Base-by-base conservation (phyloP, 2,329 filamentous ascomycete species). In the Trichoderma arundinaceum region DNA sequence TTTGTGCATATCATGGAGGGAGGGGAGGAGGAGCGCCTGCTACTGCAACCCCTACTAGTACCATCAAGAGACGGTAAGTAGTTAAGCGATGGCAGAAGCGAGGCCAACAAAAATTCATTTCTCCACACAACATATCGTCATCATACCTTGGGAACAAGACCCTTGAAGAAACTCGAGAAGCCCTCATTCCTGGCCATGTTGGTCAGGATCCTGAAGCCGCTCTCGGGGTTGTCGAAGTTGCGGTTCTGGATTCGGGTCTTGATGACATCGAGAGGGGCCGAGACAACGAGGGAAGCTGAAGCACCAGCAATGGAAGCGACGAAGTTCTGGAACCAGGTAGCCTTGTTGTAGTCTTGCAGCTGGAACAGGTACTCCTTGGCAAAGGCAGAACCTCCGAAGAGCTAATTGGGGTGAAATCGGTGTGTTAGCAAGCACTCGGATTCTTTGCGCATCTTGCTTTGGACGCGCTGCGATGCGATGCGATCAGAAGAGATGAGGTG, bases 201-300 rank as follows among this genome's bases (percentile, higher is more conserved):
- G 69, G 88, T 86, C 68, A 99, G 82, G 73, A 99, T 98, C 74
- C 88, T 88, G 86, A 97, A 92, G 49, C 95, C 95, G 72, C 91
- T 91, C 83, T 98, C 93, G 67, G 94, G 94, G 84, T 97, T 95
- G 70, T 99, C 95, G 74, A 99, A 99, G 84, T 99, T 98, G 76
- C 91, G 88, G 86, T 98, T 98, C 82, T 98, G 94, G 74, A 98
- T 97, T 75, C 94, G 89, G 67, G 94, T 97, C 87, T 98, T 98
- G 86, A 98, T 95, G 72, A 98, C 94, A 76, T 98, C 94, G 67
- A 98, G 86, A 33, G 94, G 94, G 28, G 94, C 94, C n/a, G 94
- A 97, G 57, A 99, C 94, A 56, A 99, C 80, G 53, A 99, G 86
- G n/a, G 94, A 97, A 12, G 95, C 93, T 64, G 92, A 95, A 61